Conservation (phyloP, 1,284 basidiomycete species). For the Neonothopanus nambi region DNA sequence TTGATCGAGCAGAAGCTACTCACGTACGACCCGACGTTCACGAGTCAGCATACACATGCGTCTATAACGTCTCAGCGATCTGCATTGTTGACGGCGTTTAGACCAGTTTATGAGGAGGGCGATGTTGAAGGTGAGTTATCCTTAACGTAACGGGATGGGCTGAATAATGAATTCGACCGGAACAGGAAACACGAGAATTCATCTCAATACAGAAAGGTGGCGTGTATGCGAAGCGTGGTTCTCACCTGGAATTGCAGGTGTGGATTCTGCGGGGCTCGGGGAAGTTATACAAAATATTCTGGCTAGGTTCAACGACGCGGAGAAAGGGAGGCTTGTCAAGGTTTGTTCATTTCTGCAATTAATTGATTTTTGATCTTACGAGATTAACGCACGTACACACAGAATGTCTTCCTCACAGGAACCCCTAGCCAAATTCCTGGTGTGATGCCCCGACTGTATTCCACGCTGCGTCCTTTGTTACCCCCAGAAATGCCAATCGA, state of each 20-base stretch:
- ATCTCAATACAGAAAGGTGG: slow-evolving; percentile 93
- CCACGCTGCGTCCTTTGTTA: slow-evolving; percentile 76
- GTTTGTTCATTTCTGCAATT: slow-evolving; percentile 28
- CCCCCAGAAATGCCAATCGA: slow-evolving; percentile 75
- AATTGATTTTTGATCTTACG: neutral
- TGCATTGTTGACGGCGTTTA: slow-evolving; percentile 83
- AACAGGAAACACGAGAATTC: slow-evolving; percentile 71
- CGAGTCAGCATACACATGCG: slow-evolving; percentile 79
- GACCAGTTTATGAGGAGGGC: slow-evolving; percentile 68
- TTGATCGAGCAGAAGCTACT: slow-evolving; percentile 83
- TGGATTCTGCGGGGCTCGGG: slow-evolving; percentile 92
- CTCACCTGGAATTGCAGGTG: slow-evolving; percentile 90
- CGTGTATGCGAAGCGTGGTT: slow-evolving; percentile 94
- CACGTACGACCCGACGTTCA: slow-evolving; percentile 83
- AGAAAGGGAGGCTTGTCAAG: slow-evolving; percentile 63
- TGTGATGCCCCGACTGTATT: slow-evolving; percentile 67
- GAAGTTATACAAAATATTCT: slow-evolving; percentile 90
- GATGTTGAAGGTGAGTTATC: slow-evolving; percentile 65
- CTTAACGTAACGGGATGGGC: neutral
- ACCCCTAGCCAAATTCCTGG: slow-evolving; percentile 77
- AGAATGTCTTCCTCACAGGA: slow-evolving; percentile 94
- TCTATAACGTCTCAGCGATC: slow-evolving; percentile 77
- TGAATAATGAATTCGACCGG: neutral
- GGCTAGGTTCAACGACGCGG: slow-evolving; percentile 71
- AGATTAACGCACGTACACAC: neutral